A percentile compares a stretch with the other conserved stretches of the same genome.
These are phyloP conservation scores for Candida ascalaphidarum DNA, from an alignment of 805 yeast genomes.

Conservation along the genomic window DNA sequence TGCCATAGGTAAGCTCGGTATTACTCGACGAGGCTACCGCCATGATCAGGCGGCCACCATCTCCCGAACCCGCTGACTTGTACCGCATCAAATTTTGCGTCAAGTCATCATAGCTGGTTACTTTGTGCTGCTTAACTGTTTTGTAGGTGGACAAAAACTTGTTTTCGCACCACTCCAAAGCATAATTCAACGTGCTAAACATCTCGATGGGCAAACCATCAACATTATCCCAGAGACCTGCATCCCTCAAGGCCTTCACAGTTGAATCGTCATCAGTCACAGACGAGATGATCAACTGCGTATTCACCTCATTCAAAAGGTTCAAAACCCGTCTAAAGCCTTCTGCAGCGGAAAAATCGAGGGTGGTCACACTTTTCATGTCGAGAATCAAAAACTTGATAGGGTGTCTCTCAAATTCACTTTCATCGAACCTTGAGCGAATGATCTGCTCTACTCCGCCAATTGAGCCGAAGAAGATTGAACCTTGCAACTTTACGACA, in stretches of 20 bases:
- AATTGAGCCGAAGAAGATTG: conserved; percentile 90
- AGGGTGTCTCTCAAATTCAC: conserved; percentile 42
- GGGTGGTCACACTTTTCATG: conserved; percentile 68
- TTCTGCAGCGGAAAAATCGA: conserved; percentile 95
- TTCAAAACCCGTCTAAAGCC: conserved; percentile 85
- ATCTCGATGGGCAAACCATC: conserved; percentile 40
- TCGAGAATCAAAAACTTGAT: conserved; percentile 79
- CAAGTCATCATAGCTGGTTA: conserved; percentile 3
- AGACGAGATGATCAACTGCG: conserved; percentile 72
- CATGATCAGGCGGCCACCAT: background rate
- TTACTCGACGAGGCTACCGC: conserved; percentile 6
- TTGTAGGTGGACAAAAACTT: conserved; percentile 64
- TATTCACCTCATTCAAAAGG: conserved; percentile 57
- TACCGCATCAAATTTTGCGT: background rate
- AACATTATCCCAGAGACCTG: conserved; percentile 60
- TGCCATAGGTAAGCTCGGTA: conserved; percentile 26
- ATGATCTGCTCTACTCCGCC: conserved; percentile 81
- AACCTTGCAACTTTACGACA: conserved; percentile 78
- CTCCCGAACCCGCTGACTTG: too few species aligned
- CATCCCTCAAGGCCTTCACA: conserved; percentile 67
- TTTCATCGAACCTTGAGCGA: conserved; percentile 54
- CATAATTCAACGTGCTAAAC: conserved; percentile 74
- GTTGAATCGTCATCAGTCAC: conserved; percentile 60
- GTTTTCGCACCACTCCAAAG: conserved; percentile 96
- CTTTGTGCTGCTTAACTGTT: conserved; percentile 16